A percentile compares a stretch with the other conserved stretches of the same genome.
Conservation (phyloP, 495 filamentous ascomycete species). For the Rostrohypoxylon terebratum region DNA sequence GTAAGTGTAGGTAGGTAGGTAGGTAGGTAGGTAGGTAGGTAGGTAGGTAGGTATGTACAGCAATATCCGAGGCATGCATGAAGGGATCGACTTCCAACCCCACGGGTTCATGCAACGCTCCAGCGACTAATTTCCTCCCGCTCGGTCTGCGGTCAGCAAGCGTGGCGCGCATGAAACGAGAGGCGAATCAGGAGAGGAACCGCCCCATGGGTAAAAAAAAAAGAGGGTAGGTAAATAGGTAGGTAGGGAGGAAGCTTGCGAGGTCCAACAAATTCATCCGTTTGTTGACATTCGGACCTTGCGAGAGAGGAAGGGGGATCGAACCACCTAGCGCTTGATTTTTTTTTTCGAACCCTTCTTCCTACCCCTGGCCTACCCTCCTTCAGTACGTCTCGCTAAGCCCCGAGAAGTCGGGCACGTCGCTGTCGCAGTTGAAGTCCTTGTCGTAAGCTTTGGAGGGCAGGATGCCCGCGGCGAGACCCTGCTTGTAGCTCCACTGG, state of each 20-base stretch:
- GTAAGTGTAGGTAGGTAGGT: background rate
- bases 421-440: conserved; percentile 76
- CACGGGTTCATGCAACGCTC: background rate
- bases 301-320: too few relatives aligned
- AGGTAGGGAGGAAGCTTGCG: background rate
- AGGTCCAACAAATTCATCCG: too few relatives aligned
- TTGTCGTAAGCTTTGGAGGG: conserved; percentile 81
- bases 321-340: too few relatives aligned
- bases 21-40: background rate
- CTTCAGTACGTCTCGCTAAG: conserved; percentile 44
- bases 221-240: too few relatives aligned
- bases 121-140: background rate
- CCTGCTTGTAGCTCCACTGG: conserved; percentile 95
- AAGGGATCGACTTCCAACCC: background rate
- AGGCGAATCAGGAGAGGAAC: background rate
- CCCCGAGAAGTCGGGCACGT: conserved; percentile 75
- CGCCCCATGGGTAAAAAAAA: background rate
- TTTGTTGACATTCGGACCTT: too few relatives aligned
- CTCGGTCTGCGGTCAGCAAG: background rate
- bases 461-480: conserved; percentile 84
- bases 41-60: background rate
- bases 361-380: background rate
- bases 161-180: background rate
- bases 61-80: background rate
- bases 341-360: background rate